phyloP scores from a whole-genome alignment of 805 yeast species.

The Scheffersomyces coipomensis region DNA sequence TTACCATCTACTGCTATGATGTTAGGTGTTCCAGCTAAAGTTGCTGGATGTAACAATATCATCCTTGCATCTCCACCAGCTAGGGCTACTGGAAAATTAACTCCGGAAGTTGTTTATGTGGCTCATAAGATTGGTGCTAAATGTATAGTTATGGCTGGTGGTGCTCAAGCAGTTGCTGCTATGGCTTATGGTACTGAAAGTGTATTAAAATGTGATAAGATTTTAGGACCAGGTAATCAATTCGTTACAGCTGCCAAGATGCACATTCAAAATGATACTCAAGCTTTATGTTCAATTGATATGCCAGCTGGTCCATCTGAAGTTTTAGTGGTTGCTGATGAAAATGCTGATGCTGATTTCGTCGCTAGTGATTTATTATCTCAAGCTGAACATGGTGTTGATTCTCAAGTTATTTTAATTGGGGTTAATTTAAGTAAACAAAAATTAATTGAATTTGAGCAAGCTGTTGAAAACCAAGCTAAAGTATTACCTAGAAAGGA shows the following conservation, averaged over 20 bases:
- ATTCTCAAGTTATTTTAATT: constrained; percentile 91
- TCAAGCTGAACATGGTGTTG: constrained; percentile 99
- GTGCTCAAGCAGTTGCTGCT: constrained; percentile 98
- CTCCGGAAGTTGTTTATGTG: constrained; percentile 97
- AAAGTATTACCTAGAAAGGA: constrained; percentile 83
- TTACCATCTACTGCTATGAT: constrained; percentile 96
- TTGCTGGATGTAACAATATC: constrained; percentile 94
- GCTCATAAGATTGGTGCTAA: constrained; percentile 95
- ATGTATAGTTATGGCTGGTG: constrained; percentile 92
- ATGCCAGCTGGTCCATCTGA: constrained; percentile 99
- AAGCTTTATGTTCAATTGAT: constrained; percentile 93
- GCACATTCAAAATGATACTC: constrained; percentile 93
- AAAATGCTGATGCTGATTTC: constrained; percentile 84
- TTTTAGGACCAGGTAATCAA: constrained; percentile 98
- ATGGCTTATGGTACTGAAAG: constrained; percentile 97
- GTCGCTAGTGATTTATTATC: constrained; percentile 96
- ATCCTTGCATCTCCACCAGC: constrained; percentile 92
- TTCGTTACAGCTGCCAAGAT: constrained; percentile 99
- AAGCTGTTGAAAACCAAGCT: constrained; percentile 85
- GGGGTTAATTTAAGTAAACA: constrained; percentile 68
- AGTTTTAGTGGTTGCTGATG: constrained; percentile 93
- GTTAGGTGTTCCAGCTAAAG: constrained; percentile 98
- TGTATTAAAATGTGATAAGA: constrained; percentile 92
- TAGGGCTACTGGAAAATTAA: constrained; percentile 83
- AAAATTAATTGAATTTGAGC: constrained; percentile 69